phyloP scores from a whole-genome alignment of 2,329 filamentous ascomycete species.

The Scedosporium apiospermum region DNA sequence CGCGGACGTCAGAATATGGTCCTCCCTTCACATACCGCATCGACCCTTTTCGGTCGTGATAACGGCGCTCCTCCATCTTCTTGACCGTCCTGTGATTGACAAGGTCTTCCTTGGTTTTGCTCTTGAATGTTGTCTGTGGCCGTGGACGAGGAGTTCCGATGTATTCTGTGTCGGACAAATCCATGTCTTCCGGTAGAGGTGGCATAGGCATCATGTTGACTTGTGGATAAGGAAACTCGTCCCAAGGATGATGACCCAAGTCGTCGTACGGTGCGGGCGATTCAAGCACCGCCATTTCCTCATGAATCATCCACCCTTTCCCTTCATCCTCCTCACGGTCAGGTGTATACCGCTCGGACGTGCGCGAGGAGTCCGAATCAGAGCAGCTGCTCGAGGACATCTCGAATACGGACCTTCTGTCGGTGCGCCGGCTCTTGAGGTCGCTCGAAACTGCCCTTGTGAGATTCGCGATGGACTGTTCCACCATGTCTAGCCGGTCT shows the following conservation, averaged over 20 bases:
- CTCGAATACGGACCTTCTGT: not conserved
- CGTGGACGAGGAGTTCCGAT: conserved; percentile 14
- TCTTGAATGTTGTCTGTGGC: conserved; percentile 7
- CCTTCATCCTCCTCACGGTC: not conserved
- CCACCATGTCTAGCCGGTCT: conserved; percentile 18
- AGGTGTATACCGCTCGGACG: not conserved
- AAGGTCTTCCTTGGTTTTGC: conserved; percentile 20
- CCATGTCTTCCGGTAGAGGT: conserved; percentile 30
- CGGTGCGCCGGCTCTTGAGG: not conserved
- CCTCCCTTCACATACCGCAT: conserved; percentile 28
- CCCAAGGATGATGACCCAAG: not conserved
- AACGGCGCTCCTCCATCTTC: conserved; percentile 26
- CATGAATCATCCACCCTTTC: not conserved
- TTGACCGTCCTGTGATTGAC: conserved; percentile 30
- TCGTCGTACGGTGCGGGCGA: not conserved
- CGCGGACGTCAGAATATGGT: conserved; percentile 27
- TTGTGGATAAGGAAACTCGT: not conserved
- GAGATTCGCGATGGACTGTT: not conserved
- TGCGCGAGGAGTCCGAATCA: not conserved
- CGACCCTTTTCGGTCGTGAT: conserved; percentile 33
- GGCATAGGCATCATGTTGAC: not conserved
- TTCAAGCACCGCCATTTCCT: not conserved
- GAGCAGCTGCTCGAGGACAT: conserved; percentile 1
- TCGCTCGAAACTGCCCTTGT: not conserved
- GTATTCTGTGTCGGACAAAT: conserved; percentile 19